phyloP scores from a whole-genome alignment of 768 basidiomycete species.

The Tylopilus subfusipes region DNA sequence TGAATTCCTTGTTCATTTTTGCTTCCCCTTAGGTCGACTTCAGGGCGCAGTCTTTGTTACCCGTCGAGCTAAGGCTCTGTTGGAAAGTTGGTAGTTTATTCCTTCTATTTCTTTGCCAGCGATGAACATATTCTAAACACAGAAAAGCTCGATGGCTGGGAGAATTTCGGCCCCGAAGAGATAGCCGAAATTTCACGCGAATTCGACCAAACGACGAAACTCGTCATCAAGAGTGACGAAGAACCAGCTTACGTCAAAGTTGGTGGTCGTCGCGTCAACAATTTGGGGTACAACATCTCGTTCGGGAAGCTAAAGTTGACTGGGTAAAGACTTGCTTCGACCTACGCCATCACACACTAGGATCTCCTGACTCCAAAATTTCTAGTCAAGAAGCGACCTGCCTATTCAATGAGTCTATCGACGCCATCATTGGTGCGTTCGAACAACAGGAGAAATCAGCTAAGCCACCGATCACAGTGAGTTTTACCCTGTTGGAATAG shows the following conservation, averaged over 20 bases:
- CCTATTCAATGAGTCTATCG: neutral
- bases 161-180: neutral
- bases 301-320: conserved; percentile 11
- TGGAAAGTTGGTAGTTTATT: neutral
- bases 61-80: neutral
- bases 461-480: neutral
- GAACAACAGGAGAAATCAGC: neutral
- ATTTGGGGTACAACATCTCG: neutral
- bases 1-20: neutral
- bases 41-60: neutral
- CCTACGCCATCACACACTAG: neutral
- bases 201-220: conserved; percentile 4
- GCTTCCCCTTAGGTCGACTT: neutral
- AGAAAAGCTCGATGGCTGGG: conserved; percentile 1
- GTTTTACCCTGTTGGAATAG: neutral
- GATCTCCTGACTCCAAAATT: neutral
- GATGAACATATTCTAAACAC: neutral
- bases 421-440: neutral
- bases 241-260: conserved; percentile 7
- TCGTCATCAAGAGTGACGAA: conserved; percentile 1
- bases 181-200: neutral
- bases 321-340: conserved; percentile 1
- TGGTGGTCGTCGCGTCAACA: neutral
- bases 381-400: neutral
- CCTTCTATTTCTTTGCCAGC: neutral